Evolutionary conservation across 2,329 filamentous ascomycete genomes (phyloP).

Genomic region (Stachybotrys chartarum): DNA sequence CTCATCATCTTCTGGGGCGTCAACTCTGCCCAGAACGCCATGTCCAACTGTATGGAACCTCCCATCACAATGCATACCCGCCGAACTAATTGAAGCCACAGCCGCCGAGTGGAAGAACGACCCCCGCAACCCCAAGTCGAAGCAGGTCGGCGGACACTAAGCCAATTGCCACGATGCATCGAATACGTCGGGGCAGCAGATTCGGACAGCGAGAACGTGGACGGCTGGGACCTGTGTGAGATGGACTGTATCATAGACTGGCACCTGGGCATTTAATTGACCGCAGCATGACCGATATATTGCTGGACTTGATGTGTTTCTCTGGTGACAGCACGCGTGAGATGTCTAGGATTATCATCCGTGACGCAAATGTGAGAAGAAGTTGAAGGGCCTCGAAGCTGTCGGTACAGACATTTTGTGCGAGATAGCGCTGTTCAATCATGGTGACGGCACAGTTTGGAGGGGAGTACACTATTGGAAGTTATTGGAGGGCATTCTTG

Average conservation of each 20-base stretch:
- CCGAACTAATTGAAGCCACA: slow-evolving; percentile 31
- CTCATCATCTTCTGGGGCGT: slow-evolving; percentile 83
- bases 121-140: slow-evolving; percentile 71
- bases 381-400: too few relatives aligned
- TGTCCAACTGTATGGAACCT: slow-evolving; percentile 62
- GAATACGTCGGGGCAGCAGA: slow-evolving; percentile 14
- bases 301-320: too few relatives aligned
- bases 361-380: too few relatives aligned
- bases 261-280: slow-evolving; percentile 25
- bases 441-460: too few relatives aligned
- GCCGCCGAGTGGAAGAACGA: slow-evolving; percentile 97
- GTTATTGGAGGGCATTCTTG: too few relatives aligned
- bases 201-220: slow-evolving; percentile 18
- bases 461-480: too few relatives aligned
- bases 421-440: too few relatives aligned
- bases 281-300: slow-evolving; percentile 4
- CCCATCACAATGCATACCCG: not conserved
- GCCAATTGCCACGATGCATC: slow-evolving; percentile 9
- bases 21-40: slow-evolving; percentile 71
- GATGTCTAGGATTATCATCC: too few relatives aligned
- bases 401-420: too few relatives aligned
- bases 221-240: slow-evolving; percentile 12
- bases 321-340: too few relatives aligned
- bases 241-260: slow-evolving; percentile 37
- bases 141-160: slow-evolving; percentile 39